phyloP scores from a whole-genome alignment of 805 yeast species.

The Lipomyces sp. region DNA sequence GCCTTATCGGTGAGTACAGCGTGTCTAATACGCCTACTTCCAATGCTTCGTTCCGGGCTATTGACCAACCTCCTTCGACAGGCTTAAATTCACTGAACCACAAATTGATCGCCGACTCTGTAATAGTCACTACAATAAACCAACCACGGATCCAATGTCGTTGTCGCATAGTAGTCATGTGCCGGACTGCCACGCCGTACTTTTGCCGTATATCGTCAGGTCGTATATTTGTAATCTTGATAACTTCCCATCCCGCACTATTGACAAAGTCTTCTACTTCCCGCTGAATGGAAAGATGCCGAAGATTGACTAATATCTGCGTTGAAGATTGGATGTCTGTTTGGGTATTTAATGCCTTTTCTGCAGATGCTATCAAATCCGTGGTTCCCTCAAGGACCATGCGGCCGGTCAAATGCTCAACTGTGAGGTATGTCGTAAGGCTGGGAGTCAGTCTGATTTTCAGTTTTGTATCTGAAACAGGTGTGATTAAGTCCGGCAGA shows the following conservation, averaged over 20 bases:
- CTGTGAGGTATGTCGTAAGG: slow-evolving; percentile 28
- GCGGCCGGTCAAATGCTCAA: slow-evolving; percentile 35
- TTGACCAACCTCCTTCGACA: slow-evolving; percentile 36
- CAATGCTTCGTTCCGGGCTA: slow-evolving; percentile 30
- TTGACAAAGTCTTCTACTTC: slow-evolving; percentile 30
- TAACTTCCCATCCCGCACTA: slow-evolving; percentile 33
- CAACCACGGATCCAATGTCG: slow-evolving; percentile 35
- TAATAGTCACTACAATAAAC: slow-evolving; percentile 32
- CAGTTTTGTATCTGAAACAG: slow-evolving; percentile 29
- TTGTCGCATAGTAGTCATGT: slow-evolving; percentile 27
- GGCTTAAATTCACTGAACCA: slow-evolving; percentile 32
- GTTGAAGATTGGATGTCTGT: slow-evolving; percentile 25
- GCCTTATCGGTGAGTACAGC: slow-evolving; percentile 24
- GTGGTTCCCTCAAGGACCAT: slow-evolving; percentile 31
- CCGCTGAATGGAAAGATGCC: slow-evolving; percentile 31
- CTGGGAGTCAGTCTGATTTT: slow-evolving; percentile 32
- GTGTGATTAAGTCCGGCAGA: slow-evolving; percentile 25
- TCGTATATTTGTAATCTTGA: slow-evolving; percentile 29
- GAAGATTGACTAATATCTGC: slow-evolving; percentile 24
- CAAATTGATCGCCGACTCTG: slow-evolving; percentile 24
- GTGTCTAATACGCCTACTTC: slow-evolving; percentile 21
- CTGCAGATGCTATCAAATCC: slow-evolving; percentile 30
- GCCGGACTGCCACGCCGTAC: slow-evolving; percentile 26
- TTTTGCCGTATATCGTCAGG: slow-evolving; percentile 35
- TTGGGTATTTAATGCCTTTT: slow-evolving; percentile 27